phyloP scores from a whole-genome alignment of 768 basidiomycete genomes.

The Boletales sp. region DNA sequence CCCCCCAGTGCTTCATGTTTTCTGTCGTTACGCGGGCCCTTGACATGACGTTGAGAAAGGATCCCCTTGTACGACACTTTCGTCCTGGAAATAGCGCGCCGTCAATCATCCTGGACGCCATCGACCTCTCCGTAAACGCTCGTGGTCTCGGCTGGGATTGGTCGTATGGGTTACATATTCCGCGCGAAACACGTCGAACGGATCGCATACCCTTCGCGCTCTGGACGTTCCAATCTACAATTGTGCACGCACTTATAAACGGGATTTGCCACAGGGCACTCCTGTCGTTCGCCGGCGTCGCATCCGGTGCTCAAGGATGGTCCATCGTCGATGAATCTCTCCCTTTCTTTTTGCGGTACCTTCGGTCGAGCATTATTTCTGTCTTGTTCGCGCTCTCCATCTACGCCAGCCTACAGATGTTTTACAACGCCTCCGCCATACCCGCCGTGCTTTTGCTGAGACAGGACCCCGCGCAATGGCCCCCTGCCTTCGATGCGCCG shows the following conservation, averaged over 20 bases:
- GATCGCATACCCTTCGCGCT: conserved; percentile 37
- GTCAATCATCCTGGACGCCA: conserved; percentile 32
- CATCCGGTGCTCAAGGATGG: conserved; percentile 12
- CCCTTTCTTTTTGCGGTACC: conserved; percentile 22
- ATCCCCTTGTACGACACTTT: conserved; percentile 11
- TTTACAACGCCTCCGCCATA: conserved; percentile 24
- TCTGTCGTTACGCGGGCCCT: conserved; percentile 7
- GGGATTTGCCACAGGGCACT: conserved; percentile 45
- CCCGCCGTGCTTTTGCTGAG: conserved; percentile 24
- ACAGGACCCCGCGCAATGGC: conserved; percentile 30
- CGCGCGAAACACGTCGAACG: conserved; percentile 38
- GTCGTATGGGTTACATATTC: conserved; percentile 34
- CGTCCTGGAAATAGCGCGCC: conserved; percentile 3
- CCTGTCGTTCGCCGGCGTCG: conserved; percentile 40
- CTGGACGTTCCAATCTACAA: conserved; percentile 31
- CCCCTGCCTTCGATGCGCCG: conserved; percentile 31
- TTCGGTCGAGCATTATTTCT: conserved; percentile 44
- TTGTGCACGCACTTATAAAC: conserved; percentile 37
- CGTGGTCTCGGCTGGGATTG: conserved; percentile 66
- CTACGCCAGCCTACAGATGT: conserved; percentile 41
- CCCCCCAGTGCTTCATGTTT: conserved; percentile 15
- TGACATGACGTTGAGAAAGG: conserved; percentile 13
- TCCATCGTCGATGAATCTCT: conserved; percentile 34
- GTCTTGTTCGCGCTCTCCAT: conserved; percentile 41
- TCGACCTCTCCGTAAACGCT: conserved; percentile 48